Evolutionary conservation across 78 protist species (phyloP).

Genomic region (Dictyostelium firmibasis): DNA sequence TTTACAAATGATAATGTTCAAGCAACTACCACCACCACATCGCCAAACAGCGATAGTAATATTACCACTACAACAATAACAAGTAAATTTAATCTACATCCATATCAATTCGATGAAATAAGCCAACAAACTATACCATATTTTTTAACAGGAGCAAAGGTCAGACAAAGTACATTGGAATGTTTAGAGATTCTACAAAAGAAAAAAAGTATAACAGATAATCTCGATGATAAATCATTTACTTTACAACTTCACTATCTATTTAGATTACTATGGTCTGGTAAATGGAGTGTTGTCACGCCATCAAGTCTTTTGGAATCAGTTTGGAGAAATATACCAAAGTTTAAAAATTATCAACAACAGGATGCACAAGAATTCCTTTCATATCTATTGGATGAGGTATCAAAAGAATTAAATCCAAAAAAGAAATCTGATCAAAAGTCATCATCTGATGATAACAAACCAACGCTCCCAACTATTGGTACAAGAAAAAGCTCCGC

Average conservation of each 20-base stretch:
- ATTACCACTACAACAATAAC: not conserved
- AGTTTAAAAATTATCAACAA: slow-evolving; percentile 73
- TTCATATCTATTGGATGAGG: slow-evolving; percentile 38
- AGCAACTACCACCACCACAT: too few species aligned
- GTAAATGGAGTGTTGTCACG: slow-evolving; percentile 70
- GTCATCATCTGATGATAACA: not conserved
- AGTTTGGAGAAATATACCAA: slow-evolving; percentile 64
- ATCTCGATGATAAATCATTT: slow-evolving; percentile 19
- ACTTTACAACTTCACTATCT: slow-evolving; percentile 57
- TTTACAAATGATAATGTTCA: not conserved
- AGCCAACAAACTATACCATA: not conserved
- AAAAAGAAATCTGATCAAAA: slow-evolving; percentile 9
- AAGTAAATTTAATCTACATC: not conserved
- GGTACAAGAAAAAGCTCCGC: not conserved
- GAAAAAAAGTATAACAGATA: not conserved
- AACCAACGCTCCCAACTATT: not conserved
- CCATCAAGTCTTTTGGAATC: slow-evolving; percentile 51
- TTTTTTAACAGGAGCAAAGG: not conserved
- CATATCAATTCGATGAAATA: not conserved
- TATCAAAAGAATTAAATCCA: slow-evolving; percentile 43
- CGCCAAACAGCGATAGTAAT: too few species aligned
- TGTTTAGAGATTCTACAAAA: slow-evolving; percentile 24
- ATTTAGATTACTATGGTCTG: slow-evolving; percentile 68
- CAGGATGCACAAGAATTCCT: slow-evolving; percentile 83
- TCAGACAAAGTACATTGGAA: slow-evolving; percentile 44